Percentiles rank a stretch among this genome's conserved stretches.
Conservation (phyloP, 169 alveolate species). For the Plasmodium gallinaceum region DNA sequence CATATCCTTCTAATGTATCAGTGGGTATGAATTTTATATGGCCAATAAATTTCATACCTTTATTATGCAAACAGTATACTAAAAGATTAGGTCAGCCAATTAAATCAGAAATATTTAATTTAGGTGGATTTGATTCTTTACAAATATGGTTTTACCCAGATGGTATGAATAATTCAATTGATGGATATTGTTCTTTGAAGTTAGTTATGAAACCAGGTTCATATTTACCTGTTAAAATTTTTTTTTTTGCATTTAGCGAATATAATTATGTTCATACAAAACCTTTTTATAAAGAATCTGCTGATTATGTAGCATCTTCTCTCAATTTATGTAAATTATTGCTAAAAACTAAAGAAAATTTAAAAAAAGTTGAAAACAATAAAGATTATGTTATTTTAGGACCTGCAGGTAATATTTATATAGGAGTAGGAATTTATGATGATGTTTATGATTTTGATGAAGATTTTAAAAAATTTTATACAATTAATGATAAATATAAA, state of each 20-base stretch:
- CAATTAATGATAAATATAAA: constrained; percentile 76
- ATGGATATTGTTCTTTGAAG: constrained; percentile 87
- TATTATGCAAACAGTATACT: constrained; percentile 84
- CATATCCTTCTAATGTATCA: constrained; percentile 84
- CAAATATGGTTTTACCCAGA: constrained; percentile 92
- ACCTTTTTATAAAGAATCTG: constrained; percentile 86
- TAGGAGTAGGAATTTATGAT: constrained; percentile 89
- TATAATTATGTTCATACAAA: constrained; percentile 82
- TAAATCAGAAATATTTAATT: constrained; percentile 85
- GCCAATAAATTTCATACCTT: constrained; percentile 89
- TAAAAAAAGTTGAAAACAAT: constrained; percentile 78
- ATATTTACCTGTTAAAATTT: constrained; percentile 85
- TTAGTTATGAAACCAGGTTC: constrained; percentile 89
- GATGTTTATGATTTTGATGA: constrained; percentile 74
- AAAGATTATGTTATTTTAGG: constrained; percentile 88
- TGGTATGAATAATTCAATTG: constrained; percentile 84
- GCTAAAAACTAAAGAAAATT: constrained; percentile 68
- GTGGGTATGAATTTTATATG: constrained; percentile 89
- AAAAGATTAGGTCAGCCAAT: constrained; percentile 88
- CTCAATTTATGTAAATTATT: constrained; percentile 77
- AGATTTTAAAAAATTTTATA: constrained; percentile 69
- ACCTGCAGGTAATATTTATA: constrained; percentile 89
- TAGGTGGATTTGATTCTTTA: constrained; percentile 91
- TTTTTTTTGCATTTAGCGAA: constrained; percentile 85
- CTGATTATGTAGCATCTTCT: constrained; percentile 85